Percentiles rank a stretch among this genome's conserved stretches.
Evolutionary conservation across 768 basidiomycete species (phyloP).

Genomic region (Phanerochaete carnosa): DNA sequence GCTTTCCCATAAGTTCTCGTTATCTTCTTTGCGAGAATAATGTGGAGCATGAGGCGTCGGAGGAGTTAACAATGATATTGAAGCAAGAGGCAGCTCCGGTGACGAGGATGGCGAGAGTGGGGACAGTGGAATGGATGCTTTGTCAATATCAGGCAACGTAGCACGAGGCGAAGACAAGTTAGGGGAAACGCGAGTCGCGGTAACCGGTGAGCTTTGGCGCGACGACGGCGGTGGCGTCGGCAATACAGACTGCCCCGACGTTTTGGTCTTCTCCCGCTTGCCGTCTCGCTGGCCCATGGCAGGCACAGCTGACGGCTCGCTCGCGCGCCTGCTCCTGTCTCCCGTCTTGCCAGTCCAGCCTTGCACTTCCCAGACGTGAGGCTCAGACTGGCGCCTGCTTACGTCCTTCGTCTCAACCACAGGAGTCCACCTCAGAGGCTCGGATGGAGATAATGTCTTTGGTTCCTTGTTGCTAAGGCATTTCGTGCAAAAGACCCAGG

Average conservation of each 20-base stretch:
- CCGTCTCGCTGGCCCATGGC: background rate
- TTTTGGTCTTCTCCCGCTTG: background rate
- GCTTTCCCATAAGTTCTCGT: constrained; percentile 11
- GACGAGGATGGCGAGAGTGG: background rate
- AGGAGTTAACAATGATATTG: background rate
- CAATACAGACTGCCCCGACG: background rate
- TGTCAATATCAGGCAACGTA: background rate
- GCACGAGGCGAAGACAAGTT: background rate
- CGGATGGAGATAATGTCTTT: background rate
- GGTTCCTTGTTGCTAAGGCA: background rate
- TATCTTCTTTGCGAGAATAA: background rate
- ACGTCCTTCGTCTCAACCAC: background rate
- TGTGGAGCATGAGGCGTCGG: background rate
- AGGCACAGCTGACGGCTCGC: background rate
- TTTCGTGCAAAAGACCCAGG: constrained; percentile 1
- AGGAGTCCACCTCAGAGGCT: background rate
- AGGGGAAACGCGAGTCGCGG: background rate
- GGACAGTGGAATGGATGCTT: background rate
- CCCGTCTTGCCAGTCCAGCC: background rate
- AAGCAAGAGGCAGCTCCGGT: background rate
- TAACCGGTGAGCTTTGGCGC: background rate
- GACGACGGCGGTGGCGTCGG: constrained; percentile 2
- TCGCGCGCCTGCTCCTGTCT: background rate
- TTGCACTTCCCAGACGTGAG: background rate
- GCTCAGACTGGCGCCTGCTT: background rate